Evolutionary conservation across 2,329 filamentous ascomycete genomes (phyloP).

Genomic region (Ustilaginoidea virens): DNA sequence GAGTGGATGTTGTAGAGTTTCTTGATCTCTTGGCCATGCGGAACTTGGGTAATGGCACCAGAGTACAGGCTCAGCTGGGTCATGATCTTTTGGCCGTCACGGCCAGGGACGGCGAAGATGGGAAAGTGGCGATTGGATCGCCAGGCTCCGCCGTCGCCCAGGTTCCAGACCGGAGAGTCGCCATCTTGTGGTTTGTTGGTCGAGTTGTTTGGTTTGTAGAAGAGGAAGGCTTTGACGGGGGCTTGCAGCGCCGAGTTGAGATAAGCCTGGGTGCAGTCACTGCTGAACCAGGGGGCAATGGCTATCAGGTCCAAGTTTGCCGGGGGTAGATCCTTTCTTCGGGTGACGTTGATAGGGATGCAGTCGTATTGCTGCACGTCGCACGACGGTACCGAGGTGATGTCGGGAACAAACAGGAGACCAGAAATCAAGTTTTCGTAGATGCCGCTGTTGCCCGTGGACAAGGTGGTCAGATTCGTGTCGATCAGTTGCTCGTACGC

Average conservation of each 20-base stretch:
- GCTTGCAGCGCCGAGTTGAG: conserved; percentile 44
- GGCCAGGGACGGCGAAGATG: conserved; percentile 65
- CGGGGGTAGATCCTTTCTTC: conserved; percentile 50
- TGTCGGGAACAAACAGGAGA: conserved; percentile 70
- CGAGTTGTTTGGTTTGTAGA: conserved; percentile 42
- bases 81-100: conserved; percentile 53
- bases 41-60: conserved; percentile 50
- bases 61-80: conserved; percentile 60
- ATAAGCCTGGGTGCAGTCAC: conserved; percentile 58
- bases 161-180: conserved; percentile 51
- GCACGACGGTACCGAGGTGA: conserved; percentile 45
- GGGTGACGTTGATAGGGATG: conserved; percentile 62
- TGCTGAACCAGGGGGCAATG: conserved; percentile 72
- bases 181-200: conserved; percentile 48
- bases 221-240: conserved; percentile 46
- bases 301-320: conserved; percentile 63
- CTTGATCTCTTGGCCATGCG: conserved; percentile 40
- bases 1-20: conserved; percentile 37
- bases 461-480: conserved; percentile 59
- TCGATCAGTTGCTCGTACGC: conserved; percentile 35
- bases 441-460: conserved; percentile 46
- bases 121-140: conserved; percentile 56
- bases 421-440: conserved; percentile 53
- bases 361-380: conserved; percentile 44
- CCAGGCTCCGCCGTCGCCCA: conserved; percentile 59